Evolutionary conservation across 371 early-diverging fungal genomes (phyloP).

Genomic region (Mortierella sp.): DNA sequence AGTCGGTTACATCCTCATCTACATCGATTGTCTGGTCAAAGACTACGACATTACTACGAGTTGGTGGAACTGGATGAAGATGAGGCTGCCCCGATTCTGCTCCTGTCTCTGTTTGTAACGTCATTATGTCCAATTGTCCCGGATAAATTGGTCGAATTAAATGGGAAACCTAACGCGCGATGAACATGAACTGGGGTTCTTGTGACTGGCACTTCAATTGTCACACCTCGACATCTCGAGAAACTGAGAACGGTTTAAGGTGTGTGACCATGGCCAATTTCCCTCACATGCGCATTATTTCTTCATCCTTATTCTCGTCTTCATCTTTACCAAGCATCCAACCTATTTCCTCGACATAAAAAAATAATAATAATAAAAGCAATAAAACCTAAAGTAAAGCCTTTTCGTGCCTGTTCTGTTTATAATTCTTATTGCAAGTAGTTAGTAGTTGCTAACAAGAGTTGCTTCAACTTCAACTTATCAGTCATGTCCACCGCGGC

Average conservation of each 20-base stretch:
- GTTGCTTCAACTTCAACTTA: background rate
- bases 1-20: constrained; percentile 52
- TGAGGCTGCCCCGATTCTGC: background rate
- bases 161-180: background rate
- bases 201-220: no score
- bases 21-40: constrained; percentile 54
- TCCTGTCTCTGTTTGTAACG: background rate
- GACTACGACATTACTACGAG: constrained; percentile 44
- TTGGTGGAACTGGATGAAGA: background rate
- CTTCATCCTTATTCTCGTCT: background rate
- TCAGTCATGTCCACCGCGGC: constrained; percentile 33
- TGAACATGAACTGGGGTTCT: background rate
- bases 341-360: no score
- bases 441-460: background rate
- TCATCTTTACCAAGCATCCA: background rate
- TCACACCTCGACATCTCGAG: no score
- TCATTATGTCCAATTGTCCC: constrained; percentile 6
- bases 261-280: background rate
- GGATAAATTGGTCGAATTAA: background rate
- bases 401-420: background rate
- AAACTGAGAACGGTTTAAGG: no score
- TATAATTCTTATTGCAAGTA: background rate
- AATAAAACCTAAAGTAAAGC: no score
- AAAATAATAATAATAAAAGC: no score
- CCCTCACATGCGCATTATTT: background rate